Evolutionary conservation across 2,329 filamentous ascomycete species (phyloP).

Genomic region (Sporothrix phasma): DNA sequence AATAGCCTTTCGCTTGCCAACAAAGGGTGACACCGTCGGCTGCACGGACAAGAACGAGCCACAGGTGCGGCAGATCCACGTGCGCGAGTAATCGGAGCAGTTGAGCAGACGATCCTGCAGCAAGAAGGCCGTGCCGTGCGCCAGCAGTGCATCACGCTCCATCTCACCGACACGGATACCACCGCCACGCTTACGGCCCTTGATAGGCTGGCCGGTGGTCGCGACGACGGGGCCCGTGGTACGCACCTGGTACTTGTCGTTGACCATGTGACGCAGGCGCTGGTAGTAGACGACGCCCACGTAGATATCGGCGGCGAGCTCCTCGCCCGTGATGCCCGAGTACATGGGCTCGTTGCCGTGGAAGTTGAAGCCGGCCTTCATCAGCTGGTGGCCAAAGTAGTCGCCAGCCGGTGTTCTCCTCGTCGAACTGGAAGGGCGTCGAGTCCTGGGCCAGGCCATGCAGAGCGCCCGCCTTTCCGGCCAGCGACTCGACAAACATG

Average conservation of each 20-base stretch:
- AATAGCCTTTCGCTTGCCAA: conserved; percentile 54
- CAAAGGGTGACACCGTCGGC: conserved; percentile 59
- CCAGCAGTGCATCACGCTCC: conserved; percentile 91
- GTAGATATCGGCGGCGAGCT: conserved; percentile 91
- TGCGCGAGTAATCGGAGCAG: conserved; percentile 84
- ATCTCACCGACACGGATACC: conserved; percentile 99
- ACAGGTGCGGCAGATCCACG: conserved; percentile 82
- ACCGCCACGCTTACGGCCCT: conserved; percentile 89
- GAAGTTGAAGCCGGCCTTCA: conserved; percentile 94
- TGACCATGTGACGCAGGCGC: conserved; percentile 96
- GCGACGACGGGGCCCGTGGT: conserved; percentile 88
- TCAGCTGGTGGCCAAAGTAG: conserved; percentile 92
- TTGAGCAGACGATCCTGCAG: conserved; percentile 94
- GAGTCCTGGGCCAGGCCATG: conserved; percentile 94
- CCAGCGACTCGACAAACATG: conserved; percentile 96
- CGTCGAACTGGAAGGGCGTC: conserved; percentile 90
- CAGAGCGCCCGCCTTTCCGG: conserved; percentile 86
- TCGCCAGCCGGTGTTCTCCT: conserved; percentile 85
- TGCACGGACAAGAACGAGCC: conserved; percentile 86
- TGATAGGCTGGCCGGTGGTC: conserved; percentile 91
- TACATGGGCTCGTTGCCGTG: conserved; percentile 99
- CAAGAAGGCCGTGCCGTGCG: conserved; percentile 89
- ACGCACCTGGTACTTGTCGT: conserved; percentile 97
- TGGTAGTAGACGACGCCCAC: conserved; percentile 98
- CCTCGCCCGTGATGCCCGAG: conserved; percentile 89